A percentile compares a stretch with the other conserved stretches of the same genome.
phyloP scores from a whole-genome alignment of 2,329 filamentous ascomycete species.

The Colletotrichum cuscutae region DNA sequence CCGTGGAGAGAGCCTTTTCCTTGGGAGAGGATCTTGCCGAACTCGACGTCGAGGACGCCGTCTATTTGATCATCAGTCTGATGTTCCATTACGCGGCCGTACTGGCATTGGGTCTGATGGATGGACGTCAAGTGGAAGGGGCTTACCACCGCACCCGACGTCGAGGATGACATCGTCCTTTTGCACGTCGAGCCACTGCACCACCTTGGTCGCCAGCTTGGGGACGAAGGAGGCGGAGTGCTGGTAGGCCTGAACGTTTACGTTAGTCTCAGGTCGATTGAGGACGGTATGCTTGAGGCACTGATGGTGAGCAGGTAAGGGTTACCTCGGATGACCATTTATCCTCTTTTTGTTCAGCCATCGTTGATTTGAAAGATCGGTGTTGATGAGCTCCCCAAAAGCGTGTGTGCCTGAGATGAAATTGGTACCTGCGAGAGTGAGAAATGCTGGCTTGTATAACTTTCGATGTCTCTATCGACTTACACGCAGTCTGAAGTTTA shows the following conservation, averaged over 20 bases:
- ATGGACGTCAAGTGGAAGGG: no score
- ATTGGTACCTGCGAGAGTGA: not conserved
- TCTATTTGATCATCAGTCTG: constrained; percentile 49
- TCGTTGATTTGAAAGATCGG: constrained; percentile 3
- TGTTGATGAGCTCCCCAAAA: not conserved
- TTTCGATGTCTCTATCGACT: not conserved
- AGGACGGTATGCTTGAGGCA: no score
- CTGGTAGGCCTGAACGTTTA: constrained; percentile 61
- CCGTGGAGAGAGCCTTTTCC: constrained; percentile 64
- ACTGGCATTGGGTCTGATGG: no score
- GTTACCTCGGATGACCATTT: constrained; percentile 53
- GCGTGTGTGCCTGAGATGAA: not conserved
- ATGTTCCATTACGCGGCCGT: no score
- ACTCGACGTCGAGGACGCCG: constrained; percentile 66
- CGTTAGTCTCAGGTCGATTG: constrained; percentile 1
- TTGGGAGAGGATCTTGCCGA: constrained; percentile 56
- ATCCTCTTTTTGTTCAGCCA: constrained; percentile 43
- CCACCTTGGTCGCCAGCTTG: constrained; percentile 67
- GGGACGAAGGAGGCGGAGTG: constrained; percentile 72
- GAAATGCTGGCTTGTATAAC: not conserved
- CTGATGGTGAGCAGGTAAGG: no score
- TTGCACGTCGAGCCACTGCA: constrained; percentile 68
- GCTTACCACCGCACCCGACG: constrained; percentile 70
- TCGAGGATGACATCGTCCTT: constrained; percentile 69
- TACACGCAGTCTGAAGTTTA: constrained; percentile 23